Conservation (phyloP, 2,329 filamentous ascomycete species). For the Pyrenophora graminea region DNA sequence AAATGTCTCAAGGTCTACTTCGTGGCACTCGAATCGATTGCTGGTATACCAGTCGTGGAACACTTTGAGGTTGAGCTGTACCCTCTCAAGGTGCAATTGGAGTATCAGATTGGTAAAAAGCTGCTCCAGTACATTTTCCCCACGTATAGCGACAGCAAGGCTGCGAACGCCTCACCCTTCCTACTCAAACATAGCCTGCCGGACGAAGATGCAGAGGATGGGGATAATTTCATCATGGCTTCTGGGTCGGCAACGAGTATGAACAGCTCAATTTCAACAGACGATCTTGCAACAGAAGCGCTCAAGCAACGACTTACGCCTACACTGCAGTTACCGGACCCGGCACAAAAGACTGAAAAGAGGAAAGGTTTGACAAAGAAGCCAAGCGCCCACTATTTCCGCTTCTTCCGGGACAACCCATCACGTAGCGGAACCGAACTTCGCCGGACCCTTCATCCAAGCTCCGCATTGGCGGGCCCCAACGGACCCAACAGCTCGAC, state of each 20-base stretch:
- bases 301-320: slow-evolving; percentile 82
- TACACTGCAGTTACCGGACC: slow-evolving; percentile 66
- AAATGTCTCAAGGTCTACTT: slow-evolving; percentile 95
- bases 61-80: slow-evolving; percentile 94
- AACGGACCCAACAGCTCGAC: slow-evolving; percentile 13
- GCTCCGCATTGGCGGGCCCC: slow-evolving; percentile 20
- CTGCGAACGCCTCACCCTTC: slow-evolving; percentile 66
- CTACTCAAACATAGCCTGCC: slow-evolving; percentile 58
- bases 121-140: slow-evolving; percentile 98
- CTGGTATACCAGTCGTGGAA: slow-evolving; percentile 95
- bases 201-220: slow-evolving; percentile 46
- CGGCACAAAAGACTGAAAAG: slow-evolving; percentile 43
- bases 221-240: slow-evolving; percentile 48
- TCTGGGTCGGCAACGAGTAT: slow-evolving; percentile 24
- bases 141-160: slow-evolving; percentile 60
- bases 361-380: slow-evolving; percentile 30
- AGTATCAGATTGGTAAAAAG: slow-evolving; percentile 88
- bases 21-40: slow-evolving; percentile 98
- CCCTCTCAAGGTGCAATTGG: slow-evolving; percentile 90
- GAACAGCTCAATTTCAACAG: slow-evolving; percentile 25
- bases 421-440: slow-evolving; percentile 38
- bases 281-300: slow-evolving; percentile 66
- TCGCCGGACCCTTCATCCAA: slow-evolving; percentile 39
- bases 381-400: slow-evolving; percentile 40
- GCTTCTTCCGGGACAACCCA: slow-evolving; percentile 41